Conservation (phyloP, 139 green algal species). For the Chlorella sorokiniana region DNA sequence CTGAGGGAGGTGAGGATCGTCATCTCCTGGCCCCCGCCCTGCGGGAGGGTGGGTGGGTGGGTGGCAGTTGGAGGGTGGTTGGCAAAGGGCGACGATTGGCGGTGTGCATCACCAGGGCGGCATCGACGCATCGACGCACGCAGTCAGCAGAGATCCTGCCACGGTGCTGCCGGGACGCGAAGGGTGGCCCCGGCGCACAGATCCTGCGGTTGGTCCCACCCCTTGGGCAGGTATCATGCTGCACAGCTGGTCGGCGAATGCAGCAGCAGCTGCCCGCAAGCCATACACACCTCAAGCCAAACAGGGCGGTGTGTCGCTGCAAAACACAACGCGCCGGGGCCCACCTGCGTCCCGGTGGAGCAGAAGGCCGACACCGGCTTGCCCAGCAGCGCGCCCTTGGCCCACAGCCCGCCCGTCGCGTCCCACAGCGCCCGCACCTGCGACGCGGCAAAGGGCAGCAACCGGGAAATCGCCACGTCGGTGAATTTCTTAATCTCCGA, state of each 20-base stretch:
- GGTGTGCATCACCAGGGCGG: too few species aligned
- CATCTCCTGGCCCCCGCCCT: conserved; percentile 56
- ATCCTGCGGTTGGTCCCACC: too few species aligned
- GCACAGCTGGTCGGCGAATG: too few species aligned
- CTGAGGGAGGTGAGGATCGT: conserved; percentile 51
- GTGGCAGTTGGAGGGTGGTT: not conserved
- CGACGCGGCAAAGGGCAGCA: not conserved
- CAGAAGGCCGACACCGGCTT: conserved; percentile 52
- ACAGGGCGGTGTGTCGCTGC: not conserved
- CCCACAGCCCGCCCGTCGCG: conserved; percentile 61
- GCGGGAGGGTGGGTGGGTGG: conserved; percentile 26
- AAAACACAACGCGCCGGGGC: not conserved
- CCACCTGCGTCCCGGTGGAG: not conserved
- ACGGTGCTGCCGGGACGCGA: too few species aligned
- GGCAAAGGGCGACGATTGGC: not conserved
- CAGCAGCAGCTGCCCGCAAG: too few species aligned
- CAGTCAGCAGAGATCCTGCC: too few species aligned
- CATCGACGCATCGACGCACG: too few species aligned
- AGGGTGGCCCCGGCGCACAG: too few species aligned
- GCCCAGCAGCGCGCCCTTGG: conserved; percentile 40
- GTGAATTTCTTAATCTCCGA: too few species aligned
- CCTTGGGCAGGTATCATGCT: too few species aligned
- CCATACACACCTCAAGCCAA: not conserved
- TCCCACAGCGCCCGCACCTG: conserved; percentile 58
- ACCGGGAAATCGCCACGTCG: too few species aligned